Percentiles rank a stretch among this genome's conserved stretches.
Evolutionary conservation across 108 stramenopile genomes (phyloP).

Genomic region (Skeletonema potamos): DNA sequence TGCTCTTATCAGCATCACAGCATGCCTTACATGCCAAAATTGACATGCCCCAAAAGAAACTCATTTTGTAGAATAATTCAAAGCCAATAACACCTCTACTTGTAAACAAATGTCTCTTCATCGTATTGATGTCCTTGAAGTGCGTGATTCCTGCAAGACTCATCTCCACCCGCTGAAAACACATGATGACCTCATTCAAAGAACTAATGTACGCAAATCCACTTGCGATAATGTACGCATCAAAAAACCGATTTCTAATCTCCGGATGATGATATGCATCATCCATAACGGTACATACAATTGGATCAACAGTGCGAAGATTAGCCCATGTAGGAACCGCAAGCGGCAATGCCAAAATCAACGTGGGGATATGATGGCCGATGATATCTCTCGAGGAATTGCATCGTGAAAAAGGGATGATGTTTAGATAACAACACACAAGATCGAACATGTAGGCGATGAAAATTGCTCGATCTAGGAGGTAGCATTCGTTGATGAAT

Average conservation of each 20-base stretch:
- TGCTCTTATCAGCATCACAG: constrained; percentile 9
- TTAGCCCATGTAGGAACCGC: constrained; percentile 10
- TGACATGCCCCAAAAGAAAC: constrained; percentile 23
- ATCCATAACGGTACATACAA: background rate
- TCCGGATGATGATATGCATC: background rate
- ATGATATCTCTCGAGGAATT: constrained; percentile 16
- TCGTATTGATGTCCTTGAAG: constrained; percentile 1
- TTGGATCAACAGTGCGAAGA: background rate
- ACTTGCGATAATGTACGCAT: constrained; percentile 1
- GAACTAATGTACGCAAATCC: constrained; percentile 24
- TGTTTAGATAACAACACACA: constrained; percentile 11
- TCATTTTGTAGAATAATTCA: constrained; percentile 19
- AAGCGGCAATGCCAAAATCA: constrained; percentile 10
- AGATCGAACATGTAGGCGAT: constrained; percentile 31
- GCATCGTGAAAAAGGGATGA: constrained; percentile 30
- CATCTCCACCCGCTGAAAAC: constrained; percentile 27
- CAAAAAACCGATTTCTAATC: constrained; percentile 1
- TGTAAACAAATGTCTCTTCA: constrained; percentile 11
- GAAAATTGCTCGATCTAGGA: constrained; percentile 13
- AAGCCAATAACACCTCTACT: constrained; percentile 4
- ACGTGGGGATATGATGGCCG: constrained; percentile 20
- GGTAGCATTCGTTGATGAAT: background rate
- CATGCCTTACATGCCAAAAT: constrained; percentile 26
- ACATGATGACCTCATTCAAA: constrained; percentile 30
- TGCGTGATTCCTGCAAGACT: background rate